These are phyloP conservation scores for Dactylellina haptotyla DNA, from an alignment of 2,329 filamentous ascomycete genomes.

Conservation along the genomic window DNA sequence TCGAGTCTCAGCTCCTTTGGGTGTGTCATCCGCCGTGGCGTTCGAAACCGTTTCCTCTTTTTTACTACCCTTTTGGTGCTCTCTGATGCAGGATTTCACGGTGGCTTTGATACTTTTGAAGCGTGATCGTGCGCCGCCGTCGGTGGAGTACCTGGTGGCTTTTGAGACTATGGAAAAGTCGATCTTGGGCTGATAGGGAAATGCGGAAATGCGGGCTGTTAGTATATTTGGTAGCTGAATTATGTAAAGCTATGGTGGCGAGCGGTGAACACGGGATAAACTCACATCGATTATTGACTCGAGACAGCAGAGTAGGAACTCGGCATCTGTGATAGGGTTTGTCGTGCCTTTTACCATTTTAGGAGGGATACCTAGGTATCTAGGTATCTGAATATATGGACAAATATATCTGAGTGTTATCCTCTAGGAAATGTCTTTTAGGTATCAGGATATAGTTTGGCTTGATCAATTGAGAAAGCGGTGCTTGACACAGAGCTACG, in stretches of 20 bases:
- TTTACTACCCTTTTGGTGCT: neutral
- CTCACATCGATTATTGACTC: conserved; percentile 12
- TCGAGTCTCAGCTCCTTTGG: neutral
- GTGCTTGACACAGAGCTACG: too few species aligned
- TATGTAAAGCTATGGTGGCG: neutral
- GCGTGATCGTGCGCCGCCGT: conserved; percentile 12
- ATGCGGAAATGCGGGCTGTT: neutral
- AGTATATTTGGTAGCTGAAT: neutral
- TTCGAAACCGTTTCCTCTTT: neutral
- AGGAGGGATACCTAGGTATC: neutral
- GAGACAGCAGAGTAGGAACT: conserved; percentile 34
- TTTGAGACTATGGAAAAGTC: conserved; percentile 32
- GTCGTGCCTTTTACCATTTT: neutral
- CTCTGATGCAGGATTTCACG: neutral
- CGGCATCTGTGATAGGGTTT: conserved; percentile 2
- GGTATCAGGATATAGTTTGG: too few species aligned
- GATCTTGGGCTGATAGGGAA: neutral
- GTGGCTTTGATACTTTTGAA: conserved; percentile 17
- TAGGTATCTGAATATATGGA: neutral
- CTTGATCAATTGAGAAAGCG: too few species aligned
- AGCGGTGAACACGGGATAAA: neutral
- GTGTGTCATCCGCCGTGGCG: neutral
- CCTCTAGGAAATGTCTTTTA: too few species aligned
- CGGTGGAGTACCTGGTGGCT: conserved; percentile 14
- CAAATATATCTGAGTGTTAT: neutral